These are phyloP conservation scores for Colletotrichum noveboracense DNA, from an alignment of 2,329 filamentous ascomycete species.

Conservation along the genomic window DNA sequence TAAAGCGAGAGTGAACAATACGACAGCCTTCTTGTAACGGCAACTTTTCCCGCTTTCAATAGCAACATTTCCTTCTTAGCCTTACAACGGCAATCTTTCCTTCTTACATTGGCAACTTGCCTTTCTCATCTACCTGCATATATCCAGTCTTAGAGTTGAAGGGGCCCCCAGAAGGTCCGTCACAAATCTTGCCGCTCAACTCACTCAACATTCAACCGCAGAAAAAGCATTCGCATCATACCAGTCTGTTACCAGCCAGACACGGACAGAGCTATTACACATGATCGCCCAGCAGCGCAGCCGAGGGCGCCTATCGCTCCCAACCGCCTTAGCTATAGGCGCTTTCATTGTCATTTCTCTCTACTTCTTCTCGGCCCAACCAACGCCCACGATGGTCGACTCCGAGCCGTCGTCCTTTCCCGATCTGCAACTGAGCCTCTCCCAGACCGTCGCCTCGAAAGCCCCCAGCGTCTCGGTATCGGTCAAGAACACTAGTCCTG, in stretches of 20 bases:
- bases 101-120: not conserved
- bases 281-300: not conserved
- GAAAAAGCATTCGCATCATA: not conserved
- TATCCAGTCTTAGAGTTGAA: not conserved
- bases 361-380: not conserved
- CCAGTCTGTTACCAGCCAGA: not conserved
- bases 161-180: not conserved
- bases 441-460: slow-evolving; percentile 35
- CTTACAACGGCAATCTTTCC: not conserved
- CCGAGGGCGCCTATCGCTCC: not conserved
- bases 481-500: slow-evolving; percentile 42
- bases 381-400: not conserved
- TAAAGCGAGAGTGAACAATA: not conserved
- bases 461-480: slow-evolving; percentile 39
- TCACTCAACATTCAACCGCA: not conserved
- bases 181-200: not conserved
- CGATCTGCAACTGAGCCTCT: slow-evolving; percentile 19
- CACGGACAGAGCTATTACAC: not conserved
- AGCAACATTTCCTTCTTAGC: not conserved
- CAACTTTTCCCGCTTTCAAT: not conserved
- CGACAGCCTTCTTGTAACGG: not conserved
- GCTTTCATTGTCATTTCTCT: not conserved
- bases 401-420: not conserved
- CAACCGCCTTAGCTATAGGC: not conserved
- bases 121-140: not conserved